Evolutionary conservation across 495 filamentous ascomycete species (phyloP).

Genomic region (Patellaria atrata): DNA sequence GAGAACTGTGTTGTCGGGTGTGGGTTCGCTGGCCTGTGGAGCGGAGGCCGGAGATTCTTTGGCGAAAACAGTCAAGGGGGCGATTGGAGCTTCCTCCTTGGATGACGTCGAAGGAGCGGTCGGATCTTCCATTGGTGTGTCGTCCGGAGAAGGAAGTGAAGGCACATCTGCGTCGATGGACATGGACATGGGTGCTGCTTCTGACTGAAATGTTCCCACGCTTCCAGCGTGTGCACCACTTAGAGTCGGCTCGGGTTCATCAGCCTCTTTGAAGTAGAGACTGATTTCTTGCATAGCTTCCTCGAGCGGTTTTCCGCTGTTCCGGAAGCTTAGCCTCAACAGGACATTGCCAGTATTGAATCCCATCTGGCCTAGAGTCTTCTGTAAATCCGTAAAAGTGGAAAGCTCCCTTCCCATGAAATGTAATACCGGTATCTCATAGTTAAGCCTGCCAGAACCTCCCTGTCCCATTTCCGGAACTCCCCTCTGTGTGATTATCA

Average conservation of each 20-base stretch:
- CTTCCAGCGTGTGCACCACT: conserved; percentile 8
- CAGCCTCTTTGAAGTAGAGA: conserved; percentile 41
- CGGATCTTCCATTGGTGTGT: conserved; percentile 2
- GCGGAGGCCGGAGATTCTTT: conserved; percentile 1
- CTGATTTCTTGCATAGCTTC: conserved; percentile 73
- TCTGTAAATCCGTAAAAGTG: conserved; percentile 67
- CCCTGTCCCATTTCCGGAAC: conserved; percentile 38
- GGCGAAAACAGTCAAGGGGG: too few species aligned
- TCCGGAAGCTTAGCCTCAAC: conserved; percentile 60
- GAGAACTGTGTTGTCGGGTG: conserved; percentile 5
- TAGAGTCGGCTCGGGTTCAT: conserved; percentile 7
- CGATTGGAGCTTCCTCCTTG: too few species aligned
- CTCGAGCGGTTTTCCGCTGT: conserved; percentile 63
- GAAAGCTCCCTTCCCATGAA: conserved; percentile 65
- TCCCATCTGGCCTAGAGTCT: conserved; percentile 73
- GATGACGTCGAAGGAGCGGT: not conserved
- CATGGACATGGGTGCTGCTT: conserved; percentile 12
- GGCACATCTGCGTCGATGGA: conserved; percentile 9
- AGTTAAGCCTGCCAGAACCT: conserved; percentile 64
- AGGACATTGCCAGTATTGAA: conserved; percentile 68
- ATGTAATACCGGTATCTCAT: conserved; percentile 72
- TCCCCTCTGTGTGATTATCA: conserved; percentile 71
- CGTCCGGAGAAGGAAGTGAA: conserved; percentile 3
- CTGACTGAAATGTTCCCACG: conserved; percentile 4
- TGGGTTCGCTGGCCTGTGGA: conserved; percentile 5